Conservation (phyloP, 2,329 filamentous ascomycete species). For the Sphaerulina populicola region DNA sequence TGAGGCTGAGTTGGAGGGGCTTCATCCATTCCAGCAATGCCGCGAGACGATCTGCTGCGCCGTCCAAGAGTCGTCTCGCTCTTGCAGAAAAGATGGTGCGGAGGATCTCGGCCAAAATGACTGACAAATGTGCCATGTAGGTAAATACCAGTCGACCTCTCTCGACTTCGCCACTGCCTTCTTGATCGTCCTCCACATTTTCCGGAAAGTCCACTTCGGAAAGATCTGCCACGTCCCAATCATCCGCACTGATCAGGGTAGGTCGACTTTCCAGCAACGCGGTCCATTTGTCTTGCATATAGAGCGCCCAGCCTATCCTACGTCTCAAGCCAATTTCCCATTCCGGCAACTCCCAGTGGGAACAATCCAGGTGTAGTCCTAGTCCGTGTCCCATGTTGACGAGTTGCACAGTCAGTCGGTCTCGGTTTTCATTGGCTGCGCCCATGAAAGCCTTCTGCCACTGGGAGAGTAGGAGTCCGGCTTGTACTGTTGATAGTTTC, state of each 20-base stretch:
- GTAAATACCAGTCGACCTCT: slow-evolving; percentile 27
- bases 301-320: slow-evolving; percentile 27
- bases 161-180: slow-evolving; percentile 28
- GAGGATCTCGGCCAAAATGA: slow-evolving; percentile 23
- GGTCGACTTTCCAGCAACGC: slow-evolving; percentile 27
- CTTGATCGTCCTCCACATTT: slow-evolving; percentile 24
- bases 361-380: slow-evolving; percentile 32
- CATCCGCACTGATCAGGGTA: slow-evolving; percentile 19
- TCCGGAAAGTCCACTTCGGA: slow-evolving; percentile 29
- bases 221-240: slow-evolving; percentile 25
- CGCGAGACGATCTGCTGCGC: slow-evolving; percentile 14
- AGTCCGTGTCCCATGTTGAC: slow-evolving; percentile 36
- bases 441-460: slow-evolving; percentile 30
- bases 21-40: slow-evolving; percentile 22
- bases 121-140: slow-evolving; percentile 25
- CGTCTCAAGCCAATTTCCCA: slow-evolving; percentile 29
- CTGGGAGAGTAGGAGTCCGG: slow-evolving; percentile 33
- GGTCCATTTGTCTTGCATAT: slow-evolving; percentile 29
- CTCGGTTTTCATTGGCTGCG: slow-evolving; percentile 17
- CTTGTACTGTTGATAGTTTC: slow-evolving; percentile 38
- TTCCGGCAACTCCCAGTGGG: slow-evolving; percentile 25
- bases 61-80: slow-evolving; percentile 16
- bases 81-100: slow-evolving; percentile 20
- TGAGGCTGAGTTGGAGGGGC: slow-evolving; percentile 24
- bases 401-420: slow-evolving; percentile 31